phyloP scores from a whole-genome alignment of 148 eudicot species.

The Pharnaceum exiguum region DNA sequence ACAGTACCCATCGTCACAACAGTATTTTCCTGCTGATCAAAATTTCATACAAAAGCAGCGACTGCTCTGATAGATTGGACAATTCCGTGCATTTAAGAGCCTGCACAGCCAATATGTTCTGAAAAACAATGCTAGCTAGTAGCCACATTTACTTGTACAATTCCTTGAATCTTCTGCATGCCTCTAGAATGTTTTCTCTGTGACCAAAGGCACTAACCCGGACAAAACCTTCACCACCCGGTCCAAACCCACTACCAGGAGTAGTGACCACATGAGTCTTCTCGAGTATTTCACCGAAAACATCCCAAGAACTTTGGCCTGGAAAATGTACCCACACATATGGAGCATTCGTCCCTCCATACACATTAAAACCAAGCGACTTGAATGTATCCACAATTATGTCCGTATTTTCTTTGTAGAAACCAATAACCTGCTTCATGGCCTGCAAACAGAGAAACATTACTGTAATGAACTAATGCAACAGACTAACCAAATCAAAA shows the following conservation, averaged over 20 bases:
- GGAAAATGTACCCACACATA: conserved; percentile 96
- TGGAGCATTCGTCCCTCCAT: conserved; percentile 88
- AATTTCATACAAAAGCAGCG: too few species aligned
- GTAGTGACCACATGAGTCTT: conserved; percentile 85
- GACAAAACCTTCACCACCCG: conserved; percentile 80
- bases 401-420: conserved; percentile 80
- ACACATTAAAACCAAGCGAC: conserved; percentile 81
- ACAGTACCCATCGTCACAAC: too few species aligned
- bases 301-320: conserved; percentile 91
- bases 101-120: not conserved
- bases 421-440: conserved; percentile 75
- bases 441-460: conserved; percentile 46
- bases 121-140: too few species aligned
- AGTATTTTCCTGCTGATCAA: too few species aligned
- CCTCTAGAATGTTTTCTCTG: conserved; percentile 78
- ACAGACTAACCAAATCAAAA: not conserved
- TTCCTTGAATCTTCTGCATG: conserved; percentile 85
- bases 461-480: too few species aligned
- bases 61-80: too few species aligned
- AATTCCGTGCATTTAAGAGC: too few species aligned
- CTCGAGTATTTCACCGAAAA: conserved; percentile 83
- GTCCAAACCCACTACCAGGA: conserved; percentile 90
- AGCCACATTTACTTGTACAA: conserved; percentile 72
- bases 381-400: conserved; percentile 81
- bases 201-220: conserved; percentile 87